phyloP scores from a whole-genome alignment of 2,329 filamentous ascomycete genomes.

The Plectosphaerella plurivora region DNA sequence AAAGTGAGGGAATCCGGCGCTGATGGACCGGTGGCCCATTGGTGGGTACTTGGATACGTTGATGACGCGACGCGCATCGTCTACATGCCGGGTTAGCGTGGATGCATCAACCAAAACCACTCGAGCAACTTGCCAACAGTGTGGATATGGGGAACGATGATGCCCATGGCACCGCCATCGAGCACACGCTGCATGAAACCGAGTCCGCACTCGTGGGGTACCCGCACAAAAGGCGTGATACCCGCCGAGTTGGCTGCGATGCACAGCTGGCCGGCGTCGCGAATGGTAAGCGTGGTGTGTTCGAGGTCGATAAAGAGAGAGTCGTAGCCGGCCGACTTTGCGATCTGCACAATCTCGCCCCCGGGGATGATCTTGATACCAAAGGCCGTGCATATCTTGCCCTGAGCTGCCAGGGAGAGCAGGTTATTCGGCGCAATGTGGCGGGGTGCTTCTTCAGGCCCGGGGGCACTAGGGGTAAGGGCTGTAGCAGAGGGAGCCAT shows the following conservation, averaged over 20 bases:
- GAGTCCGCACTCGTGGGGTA: slow-evolving; percentile 31
- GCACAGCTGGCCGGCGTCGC: slow-evolving; percentile 29
- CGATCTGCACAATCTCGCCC: slow-evolving; percentile 23
- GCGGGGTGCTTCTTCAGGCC: no score
- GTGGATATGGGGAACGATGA: slow-evolving; percentile 35
- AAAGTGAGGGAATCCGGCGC: slow-evolving; percentile 28
- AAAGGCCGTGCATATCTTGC: slow-evolving; percentile 9
- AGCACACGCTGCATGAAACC: slow-evolving; percentile 29
- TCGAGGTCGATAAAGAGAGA: slow-evolving; percentile 40
- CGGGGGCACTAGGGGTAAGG: no score
- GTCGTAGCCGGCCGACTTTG: slow-evolving; percentile 33
- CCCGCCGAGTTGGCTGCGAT: slow-evolving; percentile 32
- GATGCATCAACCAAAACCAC: neutral
- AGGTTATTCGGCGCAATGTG: slow-evolving; percentile 6
- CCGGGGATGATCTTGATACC: slow-evolving; percentile 17
- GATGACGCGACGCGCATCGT: slow-evolving; percentile 30
- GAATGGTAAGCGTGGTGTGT: slow-evolving; percentile 32
- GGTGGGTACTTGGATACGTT: slow-evolving; percentile 31
- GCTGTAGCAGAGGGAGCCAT: no score
- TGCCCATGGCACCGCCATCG: slow-evolving; percentile 33
- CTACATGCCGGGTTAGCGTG: neutral
- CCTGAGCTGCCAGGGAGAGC: neutral
- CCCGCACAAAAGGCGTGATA: slow-evolving; percentile 34
- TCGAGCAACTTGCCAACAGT: slow-evolving; percentile 14
- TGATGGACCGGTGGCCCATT: slow-evolving; percentile 27